A percentile compares a stretch with the other conserved stretches of the same genome.
These are phyloP conservation scores for Auriscalpium microsporum DNA, from an alignment of 768 basidiomycete genomes.

Conservation along the genomic window DNA sequence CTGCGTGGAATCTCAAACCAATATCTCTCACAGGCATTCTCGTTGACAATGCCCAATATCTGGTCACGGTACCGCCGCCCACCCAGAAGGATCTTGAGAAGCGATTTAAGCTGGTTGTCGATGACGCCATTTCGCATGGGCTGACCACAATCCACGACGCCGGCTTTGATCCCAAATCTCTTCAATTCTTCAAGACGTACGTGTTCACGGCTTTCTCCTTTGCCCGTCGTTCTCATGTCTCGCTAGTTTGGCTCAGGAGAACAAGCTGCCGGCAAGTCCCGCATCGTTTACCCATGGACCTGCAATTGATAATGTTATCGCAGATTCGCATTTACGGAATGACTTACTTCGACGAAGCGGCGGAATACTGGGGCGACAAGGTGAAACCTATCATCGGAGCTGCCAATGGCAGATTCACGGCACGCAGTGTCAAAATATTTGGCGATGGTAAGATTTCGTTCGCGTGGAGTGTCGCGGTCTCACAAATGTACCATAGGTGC, in stretches of 20 bases:
- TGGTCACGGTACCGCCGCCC: conserved; percentile 54
- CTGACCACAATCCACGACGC: conserved; percentile 87
- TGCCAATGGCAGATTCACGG: conserved; percentile 54
- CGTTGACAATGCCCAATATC: conserved; percentile 80
- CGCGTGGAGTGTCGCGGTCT: background rate
- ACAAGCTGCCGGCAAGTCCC: conserved; percentile 48
- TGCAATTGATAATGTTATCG: background rate
- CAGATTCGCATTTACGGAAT: conserved; percentile 75
- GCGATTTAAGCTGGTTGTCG: conserved; percentile 52
- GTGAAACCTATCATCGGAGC: conserved; percentile 45
- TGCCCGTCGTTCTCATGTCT: background rate
- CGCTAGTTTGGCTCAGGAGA: conserved; percentile 50
- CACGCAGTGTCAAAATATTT: conserved; percentile 76
- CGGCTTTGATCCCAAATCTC: conserved; percentile 55
- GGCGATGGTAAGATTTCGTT: conserved; percentile 43
- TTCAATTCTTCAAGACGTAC: conserved; percentile 68
- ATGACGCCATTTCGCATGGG: conserved; percentile 62
- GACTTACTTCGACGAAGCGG: conserved; percentile 59
- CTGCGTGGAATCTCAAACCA: background rate
- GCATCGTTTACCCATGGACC: no score
- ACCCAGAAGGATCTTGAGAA: conserved; percentile 56
- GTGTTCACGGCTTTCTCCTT: conserved; percentile 3
- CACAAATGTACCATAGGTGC: conserved; percentile 45
- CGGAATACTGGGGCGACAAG: conserved; percentile 67
- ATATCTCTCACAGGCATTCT: conserved; percentile 45